phyloP scores from a whole-genome alignment of 2,329 filamentous ascomycete species.

The Ampelomyces quisqualis region DNA sequence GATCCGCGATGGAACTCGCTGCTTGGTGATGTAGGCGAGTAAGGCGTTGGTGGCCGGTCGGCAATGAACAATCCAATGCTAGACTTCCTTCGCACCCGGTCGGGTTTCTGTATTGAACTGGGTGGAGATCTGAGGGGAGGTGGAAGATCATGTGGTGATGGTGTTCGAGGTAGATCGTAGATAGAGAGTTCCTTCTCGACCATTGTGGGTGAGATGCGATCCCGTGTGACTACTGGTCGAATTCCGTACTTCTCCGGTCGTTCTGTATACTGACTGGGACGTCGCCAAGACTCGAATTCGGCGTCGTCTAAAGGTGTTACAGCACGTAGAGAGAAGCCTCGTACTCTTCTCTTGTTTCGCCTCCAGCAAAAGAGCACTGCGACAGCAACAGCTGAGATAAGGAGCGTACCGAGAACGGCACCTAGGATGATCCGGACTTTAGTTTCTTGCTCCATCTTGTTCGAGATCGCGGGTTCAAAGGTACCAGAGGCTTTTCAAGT shows the following conservation, averaged over 20 bases:
- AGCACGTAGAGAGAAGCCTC: constrained; percentile 41
- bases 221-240: constrained; percentile 30
- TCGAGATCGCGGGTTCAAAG: background rate
- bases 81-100: constrained; percentile 39
- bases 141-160: constrained; percentile 26
- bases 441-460: constrained; percentile 32
- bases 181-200: constrained; percentile 39
- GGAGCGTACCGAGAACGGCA: constrained; percentile 36
- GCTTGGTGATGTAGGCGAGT: constrained; percentile 38
- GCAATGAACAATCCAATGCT: constrained; percentile 38
- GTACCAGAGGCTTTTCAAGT: background rate
- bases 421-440: constrained; percentile 43
- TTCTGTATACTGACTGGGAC: constrained; percentile 42
- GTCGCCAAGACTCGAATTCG: constrained; percentile 45
- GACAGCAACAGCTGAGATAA: constrained; percentile 30
- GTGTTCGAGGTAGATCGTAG: constrained; percentile 31
- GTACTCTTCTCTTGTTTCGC: constrained; percentile 36
- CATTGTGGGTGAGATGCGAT: constrained; percentile 30
- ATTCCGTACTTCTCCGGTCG: constrained; percentile 41
- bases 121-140: constrained; percentile 26
- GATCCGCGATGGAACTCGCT: constrained; percentile 32
- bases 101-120: constrained; percentile 35
- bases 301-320: constrained; percentile 45
- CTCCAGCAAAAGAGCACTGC: constrained; percentile 37
- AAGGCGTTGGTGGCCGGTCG: constrained; percentile 44